Base-by-base conservation (phyloP, 1,139 yeast species). In the Debaryomycetaceae sp. region DNA sequence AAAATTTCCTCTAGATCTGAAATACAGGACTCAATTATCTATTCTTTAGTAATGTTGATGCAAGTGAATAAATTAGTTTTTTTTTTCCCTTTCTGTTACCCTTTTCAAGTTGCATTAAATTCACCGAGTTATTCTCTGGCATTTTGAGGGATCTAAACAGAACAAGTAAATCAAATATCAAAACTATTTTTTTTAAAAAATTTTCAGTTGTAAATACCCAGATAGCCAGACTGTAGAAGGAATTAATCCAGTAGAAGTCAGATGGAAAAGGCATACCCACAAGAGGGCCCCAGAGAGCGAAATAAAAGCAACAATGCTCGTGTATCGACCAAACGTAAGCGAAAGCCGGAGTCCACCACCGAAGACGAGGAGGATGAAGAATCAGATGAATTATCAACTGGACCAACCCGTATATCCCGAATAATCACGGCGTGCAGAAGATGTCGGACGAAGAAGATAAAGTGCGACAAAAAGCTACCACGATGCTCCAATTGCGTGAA, bases 361-460 rank as follows among this genome's bases (percentile, higher is more conserved):
- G 18, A 30, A 9, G 18, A 32, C n/a, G 35, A n/a, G 2, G 24
- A 17, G 18, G 28, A 32, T 8, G 24, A 32, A 11, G 13, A 22
- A 13, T 9, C 37, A 13, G 13, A 33, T 15, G 31, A 9, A n/a
- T n/a, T 16, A 16, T 7, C n/a, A 7, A 8, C 8, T 8, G 13
- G 33, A 7, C 17, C 32, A 9, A n/a, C 31, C 15, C 34, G 35
- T 5, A 35, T 38, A 30, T 14, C 43, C 11, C 34, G 53, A 14
- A 39, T 44, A 11, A 50, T 50, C 15, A 48, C 49, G 11, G 50
- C 48, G 30, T 49, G 52, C 29, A 36, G 35, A 17, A 36, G 48
- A 13, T 47, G 52, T 34, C 47, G 52, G 8, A 35, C 37, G 30
- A 41, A 43, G 34, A 46, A 46, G 31, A 33, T 39, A 4, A 32